Conservation (phyloP, 1,284 basidiomycete species). For the Puccinia horiana region DNA sequence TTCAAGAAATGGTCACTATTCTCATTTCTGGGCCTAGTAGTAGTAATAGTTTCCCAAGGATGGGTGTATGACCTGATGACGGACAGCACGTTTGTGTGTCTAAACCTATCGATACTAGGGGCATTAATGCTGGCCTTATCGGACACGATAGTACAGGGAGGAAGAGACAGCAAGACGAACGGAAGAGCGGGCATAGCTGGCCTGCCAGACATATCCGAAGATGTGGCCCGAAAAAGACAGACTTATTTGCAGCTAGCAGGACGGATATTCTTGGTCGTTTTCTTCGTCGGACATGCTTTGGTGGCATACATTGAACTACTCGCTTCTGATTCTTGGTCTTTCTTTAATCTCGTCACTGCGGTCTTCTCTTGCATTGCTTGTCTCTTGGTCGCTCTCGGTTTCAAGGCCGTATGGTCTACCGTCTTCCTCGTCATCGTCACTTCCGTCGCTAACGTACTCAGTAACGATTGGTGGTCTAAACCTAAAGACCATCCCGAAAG, state of each 20-base stretch:
- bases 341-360: background rate
- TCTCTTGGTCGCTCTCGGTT: conserved; percentile 28
- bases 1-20: conserved; percentile 33
- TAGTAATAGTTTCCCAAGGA: conserved; percentile 26
- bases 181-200: background rate
- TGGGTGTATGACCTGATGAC: conserved; percentile 33
- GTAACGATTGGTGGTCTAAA: conserved; percentile 45
- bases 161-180: background rate
- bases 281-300: conserved; percentile 32
- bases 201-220: conserved; percentile 10
- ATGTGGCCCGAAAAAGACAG: background rate
- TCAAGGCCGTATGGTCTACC: conserved; percentile 36
- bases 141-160: background rate
- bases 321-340: background rate
- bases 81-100: conserved; percentile 31
- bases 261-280: conserved; percentile 26
- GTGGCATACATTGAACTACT: conserved; percentile 1
- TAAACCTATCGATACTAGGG: conserved; percentile 32
- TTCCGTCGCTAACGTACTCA: conserved; percentile 32
- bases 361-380: conserved; percentile 18
- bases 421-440: conserved; percentile 38
- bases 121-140: conserved; percentile 33
- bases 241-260: conserved; percentile 33
- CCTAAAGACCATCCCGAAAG: conserved; percentile 42
- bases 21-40: background rate